Base-by-base conservation (phyloP, 345 rosid species). In the Adansonia digitata region DNA sequence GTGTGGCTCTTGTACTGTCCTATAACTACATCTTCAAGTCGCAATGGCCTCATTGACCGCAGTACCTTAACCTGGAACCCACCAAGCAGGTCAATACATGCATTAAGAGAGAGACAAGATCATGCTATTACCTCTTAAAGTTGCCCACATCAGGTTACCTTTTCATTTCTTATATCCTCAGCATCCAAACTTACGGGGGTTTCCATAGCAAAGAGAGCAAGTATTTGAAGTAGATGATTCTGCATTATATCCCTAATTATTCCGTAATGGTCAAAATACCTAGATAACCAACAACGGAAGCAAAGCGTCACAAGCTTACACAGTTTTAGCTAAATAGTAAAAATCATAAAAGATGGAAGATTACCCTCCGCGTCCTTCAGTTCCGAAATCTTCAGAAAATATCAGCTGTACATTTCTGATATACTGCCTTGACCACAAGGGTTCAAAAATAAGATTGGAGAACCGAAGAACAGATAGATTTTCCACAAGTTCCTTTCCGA, bases 351-450 rank as follows among this genome's bases (percentile, higher is more conserved):
- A 55, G 72, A 79, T 78, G 17, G 69, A 35, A 78, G 74, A 52
- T 49, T 90, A 94, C 99, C 99, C 99, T 83, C 99, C 99, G 43
- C 98, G 99, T 72, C 99, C 99, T 88, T 95, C 97, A 1, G 99
- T 95, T 80, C 99, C 99, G 42, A 95, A 95, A 79, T 95, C 98
- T 85, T 93, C 99, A 29, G 99, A 95, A 80, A 95, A 95, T 83
- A 93, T 89, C 13, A 95, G 78, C 77, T 95, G 99, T 49, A 95
- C 98, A 63, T 89, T 95, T 66, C 94, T 84, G 66, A 95, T 95
- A 79, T 93, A 95, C 85, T 90, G 97, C 78, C 99, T 93, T 62
- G 97, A 93, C 99, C 98, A 95, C 71, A 93, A 73, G 1, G 99
- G 99, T 59, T 93, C 99, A 12, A 95, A 95, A 74, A 95, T 95